Base-by-base conservation (phyloP, 2,329 filamentous ascomycete genomes). In the Mycocentrospora acerina region DNA sequence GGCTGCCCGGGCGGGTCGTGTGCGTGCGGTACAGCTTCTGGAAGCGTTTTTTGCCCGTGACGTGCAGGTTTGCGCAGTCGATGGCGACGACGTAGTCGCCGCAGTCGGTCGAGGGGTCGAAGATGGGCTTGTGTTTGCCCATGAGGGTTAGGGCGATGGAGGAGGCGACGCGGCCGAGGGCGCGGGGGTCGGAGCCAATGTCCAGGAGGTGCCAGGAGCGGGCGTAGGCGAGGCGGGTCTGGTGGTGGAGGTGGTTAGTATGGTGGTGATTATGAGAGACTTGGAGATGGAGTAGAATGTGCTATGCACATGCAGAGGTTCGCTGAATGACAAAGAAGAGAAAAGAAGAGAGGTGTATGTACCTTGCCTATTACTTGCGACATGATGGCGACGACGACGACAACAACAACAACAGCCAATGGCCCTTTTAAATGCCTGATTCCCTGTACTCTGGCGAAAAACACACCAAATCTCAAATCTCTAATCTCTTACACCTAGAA, bases 81-180 rank as follows among this genome's bases (percentile, higher is more conserved):
- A 88, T 88, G 35, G 93, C 90, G 1, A 98, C 91, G 10, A 98
- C 90, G 70, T 98, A 98, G 81, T 98, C 93, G 57, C 93, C 93
- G 78, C 93, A 97, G 77, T 98, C 93, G 46, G 90, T 96, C 15
- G 90, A 95, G 2, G 93, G 93, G 72, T 97, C 88, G 74, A 83
- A 98, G 69, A 93, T 95, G 15, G 93, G 93, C 74, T 98, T 98
- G 79, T 98, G 86, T 78, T 98, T 98, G 73, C 93, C 93, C 90
- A 97, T 96, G 35, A 96, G 82, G 44, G 88, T 77, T 37, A 85
- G 76, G 46, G 90, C 91, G 68, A 96, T 95, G 48, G 86, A 83
- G 36, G 86, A 89, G 46, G 91, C 91, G 35, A 96, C 79, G 28
- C 91, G 89, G 55, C 91, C 91, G 27, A 96, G 85, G n/a, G 89